Conservation (phyloP, 179 eudicot genomes). For the Vitellaria paradoxa region DNA sequence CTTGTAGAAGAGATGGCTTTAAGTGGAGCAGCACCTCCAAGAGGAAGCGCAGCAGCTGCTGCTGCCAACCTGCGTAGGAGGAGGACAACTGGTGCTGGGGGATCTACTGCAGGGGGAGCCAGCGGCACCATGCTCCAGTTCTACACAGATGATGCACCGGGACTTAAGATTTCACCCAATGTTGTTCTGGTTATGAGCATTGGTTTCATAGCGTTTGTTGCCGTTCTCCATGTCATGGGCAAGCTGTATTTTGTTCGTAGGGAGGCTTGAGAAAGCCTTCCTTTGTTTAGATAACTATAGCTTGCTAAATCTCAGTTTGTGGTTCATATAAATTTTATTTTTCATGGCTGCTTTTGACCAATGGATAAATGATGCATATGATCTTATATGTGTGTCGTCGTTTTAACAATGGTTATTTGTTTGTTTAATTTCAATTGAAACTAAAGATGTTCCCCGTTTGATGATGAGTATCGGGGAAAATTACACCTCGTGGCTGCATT, state of each 20-base stretch:
- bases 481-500: no score
- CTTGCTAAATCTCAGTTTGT: background rate
- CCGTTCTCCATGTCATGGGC: slow-evolving; percentile 53
- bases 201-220: slow-evolving; percentile 58
- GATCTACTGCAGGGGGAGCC: slow-evolving; percentile 28
- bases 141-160: slow-evolving; percentile 63
- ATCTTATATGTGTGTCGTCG: background rate
- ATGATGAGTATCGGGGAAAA: no score
- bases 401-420: no score
- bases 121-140: slow-evolving; percentile 57
- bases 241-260: slow-evolving; percentile 45
- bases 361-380: background rate
- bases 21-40: slow-evolving; percentile 52
- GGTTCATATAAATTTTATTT: background rate
- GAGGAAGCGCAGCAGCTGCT: slow-evolving; percentile 59
- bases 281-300: background rate
- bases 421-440: no score
- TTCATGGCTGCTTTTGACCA: background rate
- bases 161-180: slow-evolving; percentile 60
- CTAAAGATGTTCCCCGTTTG: no score
- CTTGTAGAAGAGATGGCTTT: slow-evolving; percentile 38
- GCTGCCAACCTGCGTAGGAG: slow-evolving; percentile 56
- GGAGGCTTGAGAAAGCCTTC: slow-evolving; percentile 14
- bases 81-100: slow-evolving; percentile 35
- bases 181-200: slow-evolving; percentile 64